Conservation (phyloP, 129 eudicot genomes). For the Apium graveolens region DNA sequence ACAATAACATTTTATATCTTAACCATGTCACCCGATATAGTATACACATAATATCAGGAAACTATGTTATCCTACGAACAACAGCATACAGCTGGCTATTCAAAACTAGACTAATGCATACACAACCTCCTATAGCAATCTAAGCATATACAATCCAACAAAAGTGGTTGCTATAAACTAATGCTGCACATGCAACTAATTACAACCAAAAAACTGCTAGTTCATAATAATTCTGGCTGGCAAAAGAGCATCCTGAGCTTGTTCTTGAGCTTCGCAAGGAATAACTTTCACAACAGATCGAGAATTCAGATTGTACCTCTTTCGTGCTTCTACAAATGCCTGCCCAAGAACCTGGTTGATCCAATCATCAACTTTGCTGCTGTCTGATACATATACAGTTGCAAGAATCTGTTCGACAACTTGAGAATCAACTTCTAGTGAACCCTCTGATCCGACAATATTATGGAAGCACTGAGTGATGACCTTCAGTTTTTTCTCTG, state of each 20-base stretch:
- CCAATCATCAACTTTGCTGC: slow-evolving; percentile 46
- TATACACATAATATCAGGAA: neutral
- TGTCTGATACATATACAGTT: slow-evolving; percentile 36
- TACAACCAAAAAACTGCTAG: slow-evolving; percentile 18
- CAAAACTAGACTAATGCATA: neutral
- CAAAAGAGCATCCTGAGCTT: slow-evolving; percentile 25
- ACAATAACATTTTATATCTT: no score
- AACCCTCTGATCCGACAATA: slow-evolving; percentile 35
- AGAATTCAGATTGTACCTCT: slow-evolving; percentile 32
- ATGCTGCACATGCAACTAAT: slow-evolving; percentile 28
- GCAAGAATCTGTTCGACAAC: slow-evolving; percentile 71
- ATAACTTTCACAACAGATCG: slow-evolving; percentile 50
- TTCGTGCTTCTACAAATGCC: slow-evolving; percentile 54
- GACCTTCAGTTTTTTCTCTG: slow-evolving; percentile 33
- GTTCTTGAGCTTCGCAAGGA: slow-evolving; percentile 33
- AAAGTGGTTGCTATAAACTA: slow-evolving; percentile 19
- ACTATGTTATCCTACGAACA: neutral
- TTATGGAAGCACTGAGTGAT: slow-evolving; percentile 33
- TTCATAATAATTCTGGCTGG: slow-evolving; percentile 45
- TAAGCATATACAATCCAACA: slow-evolving; percentile 1
- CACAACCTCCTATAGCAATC: neutral
- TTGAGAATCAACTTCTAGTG: slow-evolving; percentile 51
- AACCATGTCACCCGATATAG: neutral
- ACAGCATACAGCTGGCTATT: neutral
- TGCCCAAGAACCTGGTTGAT: slow-evolving; percentile 39